phyloP scores from a whole-genome alignment of 169 alveolate genomes.

The Babesia ovis region DNA sequence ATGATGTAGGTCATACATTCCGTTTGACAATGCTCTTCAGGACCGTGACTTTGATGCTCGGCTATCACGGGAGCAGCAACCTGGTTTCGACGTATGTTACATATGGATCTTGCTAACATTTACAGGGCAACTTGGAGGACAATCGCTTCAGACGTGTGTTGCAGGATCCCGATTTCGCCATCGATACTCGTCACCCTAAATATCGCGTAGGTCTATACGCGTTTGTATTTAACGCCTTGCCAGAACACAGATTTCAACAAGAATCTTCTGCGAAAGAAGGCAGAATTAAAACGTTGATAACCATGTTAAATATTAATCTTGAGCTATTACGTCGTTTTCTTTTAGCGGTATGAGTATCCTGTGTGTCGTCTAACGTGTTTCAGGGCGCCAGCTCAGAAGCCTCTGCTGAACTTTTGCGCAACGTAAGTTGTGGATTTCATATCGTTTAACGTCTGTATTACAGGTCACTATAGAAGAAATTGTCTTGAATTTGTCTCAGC shows the following conservation, averaged over 20 bases:
- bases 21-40: not conserved
- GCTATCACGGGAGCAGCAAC: slow-evolving; percentile 37
- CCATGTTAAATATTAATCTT: slow-evolving; percentile 7
- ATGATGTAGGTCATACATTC: slow-evolving; percentile 15
- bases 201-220: slow-evolving; percentile 70
- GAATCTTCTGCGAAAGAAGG: slow-evolving; percentile 41
- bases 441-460: not conserved
- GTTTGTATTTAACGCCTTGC: not conserved
- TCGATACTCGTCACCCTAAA: slow-evolving; percentile 87
- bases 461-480: slow-evolving; percentile 53
- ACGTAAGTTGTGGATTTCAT: slow-evolving; percentile 13
- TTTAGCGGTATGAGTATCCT: slow-evolving; percentile 31
- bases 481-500: slow-evolving; percentile 25
- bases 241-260: slow-evolving; percentile 65
- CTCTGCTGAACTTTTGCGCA: slow-evolving; percentile 34
- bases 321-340: slow-evolving; percentile 44
- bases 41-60: slow-evolving; percentile 66
- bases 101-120: not conserved
- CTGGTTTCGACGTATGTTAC: slow-evolving; percentile 36
- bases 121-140: slow-evolving; percentile 71
- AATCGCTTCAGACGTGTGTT: slow-evolving; percentile 77
- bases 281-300: slow-evolving; percentile 23
- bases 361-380: slow-evolving; percentile 8
- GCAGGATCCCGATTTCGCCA: slow-evolving; percentile 82
- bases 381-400: slow-evolving; percentile 55